Conservation (phyloP, 345 rosid species). For the Noccaea caerulescens region DNA sequence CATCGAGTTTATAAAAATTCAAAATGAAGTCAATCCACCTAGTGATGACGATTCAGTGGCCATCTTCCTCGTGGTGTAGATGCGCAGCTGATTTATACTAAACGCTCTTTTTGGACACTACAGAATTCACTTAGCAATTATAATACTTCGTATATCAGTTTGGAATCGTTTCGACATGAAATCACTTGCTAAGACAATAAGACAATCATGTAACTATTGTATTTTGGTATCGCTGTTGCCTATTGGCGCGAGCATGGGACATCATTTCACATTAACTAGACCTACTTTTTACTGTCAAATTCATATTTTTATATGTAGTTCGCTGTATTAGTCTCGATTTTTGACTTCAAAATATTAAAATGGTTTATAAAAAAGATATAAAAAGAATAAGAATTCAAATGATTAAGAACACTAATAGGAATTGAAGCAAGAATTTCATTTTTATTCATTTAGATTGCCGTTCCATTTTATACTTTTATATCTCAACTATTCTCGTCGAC, state of each 20-base stretch:
- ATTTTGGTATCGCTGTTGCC: neutral
- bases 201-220: neutral
- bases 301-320: neutral
- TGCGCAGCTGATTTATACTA: neutral
- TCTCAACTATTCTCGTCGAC: neutral
- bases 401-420: neutral
- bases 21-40: neutral
- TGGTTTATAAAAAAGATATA: neutral
- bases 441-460: no score
- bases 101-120: neutral
- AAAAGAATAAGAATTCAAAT: no score
- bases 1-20: neutral
- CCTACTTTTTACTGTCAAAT: neutral
- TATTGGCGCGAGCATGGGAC: neutral
- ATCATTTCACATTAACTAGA: neutral
- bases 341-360: no score
- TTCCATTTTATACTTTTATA: neutral
- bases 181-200: neutral
- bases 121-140: neutral
- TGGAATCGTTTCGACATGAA: neutral
- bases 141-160: neutral
- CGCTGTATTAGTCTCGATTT: neutral
- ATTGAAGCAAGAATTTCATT: neutral
- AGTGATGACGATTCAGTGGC: neutral
- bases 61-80: neutral